These are phyloP conservation scores for Lenwebbia sp. DNA, from an alignment of 345 rosid species.

Conservation along the genomic window DNA sequence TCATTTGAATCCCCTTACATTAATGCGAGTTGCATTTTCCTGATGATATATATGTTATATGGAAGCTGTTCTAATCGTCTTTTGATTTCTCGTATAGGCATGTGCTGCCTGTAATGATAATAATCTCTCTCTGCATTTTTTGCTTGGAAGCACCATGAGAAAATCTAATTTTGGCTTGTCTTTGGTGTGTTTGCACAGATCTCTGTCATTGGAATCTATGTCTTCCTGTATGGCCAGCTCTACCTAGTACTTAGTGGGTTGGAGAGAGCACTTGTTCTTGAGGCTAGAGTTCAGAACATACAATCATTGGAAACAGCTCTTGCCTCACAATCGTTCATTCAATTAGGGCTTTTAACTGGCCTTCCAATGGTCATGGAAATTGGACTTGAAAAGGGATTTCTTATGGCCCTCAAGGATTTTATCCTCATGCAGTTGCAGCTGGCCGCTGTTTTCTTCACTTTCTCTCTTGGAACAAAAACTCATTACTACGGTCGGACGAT, in stretches of 20 bases:
- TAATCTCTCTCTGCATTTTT: neutral
- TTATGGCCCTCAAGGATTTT: slow-evolving; percentile 83
- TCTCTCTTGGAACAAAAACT: slow-evolving; percentile 86
- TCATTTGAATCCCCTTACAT: neutral
- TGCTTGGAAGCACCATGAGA: neutral
- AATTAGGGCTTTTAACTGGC: slow-evolving; percentile 93
- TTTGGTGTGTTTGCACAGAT: slow-evolving; percentile 34
- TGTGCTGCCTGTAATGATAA: neutral
- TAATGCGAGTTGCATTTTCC: neutral
- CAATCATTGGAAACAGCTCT: slow-evolving; percentile 89
- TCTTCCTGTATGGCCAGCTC: slow-evolving; percentile 88
- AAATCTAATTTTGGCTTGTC: neutral
- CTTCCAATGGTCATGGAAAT: slow-evolving; percentile 99
- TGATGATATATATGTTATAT: neutral
- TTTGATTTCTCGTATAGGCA: neutral
- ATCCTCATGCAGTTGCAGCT: slow-evolving; percentile 94
- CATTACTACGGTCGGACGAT: slow-evolving; percentile 89
- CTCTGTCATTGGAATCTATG: slow-evolving; percentile 71
- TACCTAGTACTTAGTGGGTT: slow-evolving; percentile 95
- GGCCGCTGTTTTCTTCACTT: slow-evolving; percentile 94
- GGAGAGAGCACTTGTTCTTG: slow-evolving; percentile 50
- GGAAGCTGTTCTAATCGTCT: neutral
- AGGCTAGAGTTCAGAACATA: slow-evolving; percentile 75
- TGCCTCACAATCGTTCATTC: slow-evolving; percentile 94
- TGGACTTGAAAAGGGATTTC: slow-evolving; percentile 93